Base-by-base conservation (phyloP, 108 stramenopile species). In the Fragilariopsis cylindrus region DNA sequence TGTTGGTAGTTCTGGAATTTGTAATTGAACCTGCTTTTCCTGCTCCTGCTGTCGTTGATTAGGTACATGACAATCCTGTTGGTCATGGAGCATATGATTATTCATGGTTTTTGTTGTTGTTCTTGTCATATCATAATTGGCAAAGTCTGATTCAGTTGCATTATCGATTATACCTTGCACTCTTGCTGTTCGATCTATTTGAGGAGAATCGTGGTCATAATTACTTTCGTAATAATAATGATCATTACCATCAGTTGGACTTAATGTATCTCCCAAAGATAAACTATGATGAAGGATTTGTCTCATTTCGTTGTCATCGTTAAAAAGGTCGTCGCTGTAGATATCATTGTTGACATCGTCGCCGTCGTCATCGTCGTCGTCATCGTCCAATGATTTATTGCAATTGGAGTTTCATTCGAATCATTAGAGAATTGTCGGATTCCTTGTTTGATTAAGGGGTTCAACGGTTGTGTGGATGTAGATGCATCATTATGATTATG, bases 221-320 rank as follows among this genome's bases (percentile, higher is more conserved):
- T 13, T 15, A 15, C 52, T 15, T 53, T 15, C 2, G 52, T 56
- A 19, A 5, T 56, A 19, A n/a, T 56, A 19, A 5, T 56, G 55
- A 11, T 56, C 9, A n/a, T 56, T 56, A 19, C 2, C 43, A 42
- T 62, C 60, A 1, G 62, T 63, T 4, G 62, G 62, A 63, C 62
- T 63, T 15, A 63, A 1, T 4, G 62, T n/a, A 44, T 63, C 62
- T 44, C 62, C 62, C 62, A 63, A 44, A n/a, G 62, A 63, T 44
- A 63, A 45, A 44, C 62, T 63, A n/a, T 4, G 19, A 40, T 63
- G 62, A 7, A 63, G 42, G 43, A 63, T 41, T 30, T 30, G 30
- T 30, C 30, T 30, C 9, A n/a, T 43, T 43, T 63, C 45, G 62
- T 42, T 1, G 16, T 42, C 43, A 1, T 63, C 45, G 19, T 44